Percentiles rank a stretch among this genome's conserved stretches.
phyloP scores from a whole-genome alignment of 108 stramenopile genomes.

The Ochromonas danica region DNA sequence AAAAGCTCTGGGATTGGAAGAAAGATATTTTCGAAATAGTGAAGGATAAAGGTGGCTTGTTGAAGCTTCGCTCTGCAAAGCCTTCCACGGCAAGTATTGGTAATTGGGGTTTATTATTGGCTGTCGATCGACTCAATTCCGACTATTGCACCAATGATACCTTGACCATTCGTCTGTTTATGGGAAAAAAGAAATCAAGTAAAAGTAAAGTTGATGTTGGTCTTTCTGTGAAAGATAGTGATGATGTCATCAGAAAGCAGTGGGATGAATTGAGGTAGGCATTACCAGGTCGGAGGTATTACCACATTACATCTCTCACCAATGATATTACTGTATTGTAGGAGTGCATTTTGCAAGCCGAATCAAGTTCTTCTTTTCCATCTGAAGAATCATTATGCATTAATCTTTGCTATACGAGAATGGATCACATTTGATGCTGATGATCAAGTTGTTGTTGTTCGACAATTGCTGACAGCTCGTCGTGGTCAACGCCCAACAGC shows the following conservation, averaged over 20 bases:
- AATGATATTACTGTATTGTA: background rate
- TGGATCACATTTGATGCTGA: constrained; percentile 38
- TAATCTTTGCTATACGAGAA: constrained; percentile 55
- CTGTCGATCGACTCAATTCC: background rate
- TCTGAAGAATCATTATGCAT: constrained; percentile 60
- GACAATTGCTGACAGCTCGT: constrained; percentile 54
- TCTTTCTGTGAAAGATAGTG: constrained; percentile 32
- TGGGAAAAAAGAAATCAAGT: constrained; percentile 38
- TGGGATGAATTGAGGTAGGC: constrained; percentile 38
- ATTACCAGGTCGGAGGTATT: background rate
- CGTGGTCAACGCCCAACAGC: constrained; percentile 54
- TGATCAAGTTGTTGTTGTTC: constrained; percentile 25
- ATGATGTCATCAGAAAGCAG: constrained; percentile 39
- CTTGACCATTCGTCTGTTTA: constrained; percentile 31
- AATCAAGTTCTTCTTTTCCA: constrained; percentile 46
- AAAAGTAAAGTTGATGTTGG: constrained; percentile 30
- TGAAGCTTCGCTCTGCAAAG: background rate
- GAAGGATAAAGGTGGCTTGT: constrained; percentile 26
- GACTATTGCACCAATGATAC: constrained; percentile 33
- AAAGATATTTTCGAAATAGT: constrained; percentile 25
- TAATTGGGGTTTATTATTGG: constrained; percentile 41
- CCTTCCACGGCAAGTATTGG: constrained; percentile 45
- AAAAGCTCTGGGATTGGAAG: constrained; percentile 36
- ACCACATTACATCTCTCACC: background rate
- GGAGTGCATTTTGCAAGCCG: background rate